A percentile compares a stretch with the other conserved stretches of the same genome.
phyloP scores from a whole-genome alignment of 371 early-diverging fungal genomes.

The Coemansia sp. region DNA sequence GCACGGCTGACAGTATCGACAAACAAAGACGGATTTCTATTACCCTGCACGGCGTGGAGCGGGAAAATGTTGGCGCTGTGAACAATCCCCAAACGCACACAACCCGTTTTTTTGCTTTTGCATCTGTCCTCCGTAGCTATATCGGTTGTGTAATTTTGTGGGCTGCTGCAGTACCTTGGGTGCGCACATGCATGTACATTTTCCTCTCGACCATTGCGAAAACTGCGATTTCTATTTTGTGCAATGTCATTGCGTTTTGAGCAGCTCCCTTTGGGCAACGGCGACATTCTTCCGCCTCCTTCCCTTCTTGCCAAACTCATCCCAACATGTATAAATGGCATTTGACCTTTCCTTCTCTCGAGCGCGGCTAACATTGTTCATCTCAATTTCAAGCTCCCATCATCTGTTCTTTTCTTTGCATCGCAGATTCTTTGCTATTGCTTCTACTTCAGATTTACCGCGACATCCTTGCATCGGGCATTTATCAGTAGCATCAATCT shows the following conservation, averaged over 20 bases:
- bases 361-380: neutral
- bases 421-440: neutral
- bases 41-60: constrained; percentile 1
- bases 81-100: constrained; percentile 2
- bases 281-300: neutral
- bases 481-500: neutral
- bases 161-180: neutral
- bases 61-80: constrained; percentile 1
- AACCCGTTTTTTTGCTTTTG: constrained; percentile 2
- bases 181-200: constrained; percentile 16
- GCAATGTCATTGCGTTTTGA: neutral
- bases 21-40: neutral
- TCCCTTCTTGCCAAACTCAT: neutral
- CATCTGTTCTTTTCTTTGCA: neutral
- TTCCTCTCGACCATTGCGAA: constrained; percentile 2
- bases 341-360: neutral
- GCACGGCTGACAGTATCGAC: neutral
- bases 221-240: neutral
- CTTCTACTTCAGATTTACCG: neutral
- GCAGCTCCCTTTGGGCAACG: too few relatives aligned
- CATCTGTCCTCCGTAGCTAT: neutral
- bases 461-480: neutral
- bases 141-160: neutral
- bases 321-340: neutral
- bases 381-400: neutral